phyloP scores from a whole-genome alignment of 495 filamentous ascomycete species.

The Podospora appendiculata region DNA sequence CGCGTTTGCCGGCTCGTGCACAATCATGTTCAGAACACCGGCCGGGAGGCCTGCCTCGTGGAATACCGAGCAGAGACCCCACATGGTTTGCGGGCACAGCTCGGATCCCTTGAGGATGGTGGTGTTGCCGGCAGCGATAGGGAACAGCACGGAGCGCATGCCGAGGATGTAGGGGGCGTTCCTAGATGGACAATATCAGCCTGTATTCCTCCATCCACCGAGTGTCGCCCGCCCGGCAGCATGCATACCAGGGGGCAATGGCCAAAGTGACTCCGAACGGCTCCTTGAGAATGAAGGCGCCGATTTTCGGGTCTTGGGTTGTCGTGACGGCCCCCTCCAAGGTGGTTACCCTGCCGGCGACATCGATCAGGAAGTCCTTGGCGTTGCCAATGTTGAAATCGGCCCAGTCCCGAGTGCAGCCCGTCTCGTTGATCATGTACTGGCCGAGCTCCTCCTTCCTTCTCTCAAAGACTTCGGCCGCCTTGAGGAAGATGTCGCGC shows the following conservation, averaged over 20 bases:
- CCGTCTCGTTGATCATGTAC: slow-evolving; percentile 66
- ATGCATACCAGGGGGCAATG: slow-evolving; percentile 71
- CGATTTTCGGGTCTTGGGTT: slow-evolving; percentile 42
- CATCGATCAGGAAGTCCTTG: slow-evolving; percentile 57
- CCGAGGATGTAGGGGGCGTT: slow-evolving; percentile 70
- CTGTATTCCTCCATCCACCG: no score
- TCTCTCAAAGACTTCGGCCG: slow-evolving; percentile 56
- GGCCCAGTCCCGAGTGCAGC: slow-evolving; percentile 43
- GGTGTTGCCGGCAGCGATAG: slow-evolving; percentile 71
- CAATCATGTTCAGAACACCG: slow-evolving; percentile 53
- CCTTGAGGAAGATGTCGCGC: slow-evolving; percentile 64
- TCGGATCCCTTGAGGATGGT: slow-evolving; percentile 59
- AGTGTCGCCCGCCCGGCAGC: background rate
- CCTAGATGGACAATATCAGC: slow-evolving; percentile 29
- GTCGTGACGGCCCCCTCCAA: slow-evolving; percentile 57
- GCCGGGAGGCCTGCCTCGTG: slow-evolving; percentile 63
- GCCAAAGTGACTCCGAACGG: slow-evolving; percentile 75
- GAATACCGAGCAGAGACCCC: slow-evolving; percentile 61
- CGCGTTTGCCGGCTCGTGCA: slow-evolving; percentile 44
- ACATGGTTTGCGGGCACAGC: slow-evolving; percentile 66
- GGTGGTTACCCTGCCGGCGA: slow-evolving; percentile 56
- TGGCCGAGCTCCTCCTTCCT: slow-evolving; percentile 55
- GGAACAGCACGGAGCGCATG: slow-evolving; percentile 57
- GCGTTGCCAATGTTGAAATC: slow-evolving; percentile 56
- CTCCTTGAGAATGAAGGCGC: slow-evolving; percentile 69